Evolutionary conservation across 306 rosid genomes (phyloP), one percentile per base, ranked within the genome.

Genomic region (Chamaecrista fasciculata): DNA sequence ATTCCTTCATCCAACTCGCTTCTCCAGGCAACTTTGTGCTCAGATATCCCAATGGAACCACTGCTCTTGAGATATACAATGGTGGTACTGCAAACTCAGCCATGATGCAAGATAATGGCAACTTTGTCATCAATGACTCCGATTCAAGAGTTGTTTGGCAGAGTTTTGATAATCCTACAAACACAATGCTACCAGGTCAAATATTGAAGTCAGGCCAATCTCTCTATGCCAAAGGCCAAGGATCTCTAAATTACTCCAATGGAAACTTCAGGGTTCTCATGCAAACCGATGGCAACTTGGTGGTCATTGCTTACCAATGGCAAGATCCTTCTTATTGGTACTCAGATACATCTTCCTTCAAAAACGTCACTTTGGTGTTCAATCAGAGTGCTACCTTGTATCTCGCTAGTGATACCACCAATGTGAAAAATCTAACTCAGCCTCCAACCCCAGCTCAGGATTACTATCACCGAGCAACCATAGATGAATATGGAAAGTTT

Each of bases 101-200:
- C 11, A 2, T 8, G 29, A 72, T 78, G 75, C 39, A 67, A 36
- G 16, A 78, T 55, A 7, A 73, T 62, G 82, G 79, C 29, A 53
- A 67, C 8, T 73, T 78, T 26, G 76, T 52, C 2, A 9, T 59
- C 46, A 8, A 4, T 3, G 65, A 59, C 65, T 3, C 60, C 37
- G 61, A 52, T 56, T 42, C 18, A 2, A 11, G 10, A 16, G 0
- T 0, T 44, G 61, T 72, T 0, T 78, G 82, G 82, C 6, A 8
- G 48, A 78, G 75, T 46, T 78, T 78, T 50, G 24, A 4, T 56
- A 42, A 0, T 33, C 66, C 71, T 28, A 2, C 71, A 1, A 28
- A 73, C 75, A 78, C 82, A 33, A 67, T 78, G 61, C 33, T 78
- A 14, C 78, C 62, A 0, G 67, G 56, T 2, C 78, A 73, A 67